phyloP scores from a whole-genome alignment of 2,329 filamentous ascomycete genomes.

The Colletotrichum sp. region DNA sequence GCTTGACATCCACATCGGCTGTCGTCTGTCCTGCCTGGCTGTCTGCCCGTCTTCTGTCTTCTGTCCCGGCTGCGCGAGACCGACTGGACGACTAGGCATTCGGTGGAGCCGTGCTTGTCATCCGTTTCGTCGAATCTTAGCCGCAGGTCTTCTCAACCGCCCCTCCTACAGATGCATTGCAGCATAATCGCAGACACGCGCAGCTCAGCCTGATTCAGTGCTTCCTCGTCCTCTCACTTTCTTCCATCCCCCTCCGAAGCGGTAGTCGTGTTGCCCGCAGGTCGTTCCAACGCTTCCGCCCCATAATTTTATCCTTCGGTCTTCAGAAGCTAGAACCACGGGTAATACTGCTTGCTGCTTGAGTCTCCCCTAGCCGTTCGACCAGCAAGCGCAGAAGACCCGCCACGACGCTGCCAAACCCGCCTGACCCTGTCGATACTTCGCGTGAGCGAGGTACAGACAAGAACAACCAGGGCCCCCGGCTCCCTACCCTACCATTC shows the following conservation, averaged over 20 bases:
- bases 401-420: background rate
- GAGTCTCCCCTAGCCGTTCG: background rate
- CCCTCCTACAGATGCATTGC: slow-evolving; percentile 9
- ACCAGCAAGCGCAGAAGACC: slow-evolving; percentile 10
- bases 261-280: slow-evolving; percentile 9
- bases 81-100: background rate
- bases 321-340: background rate
- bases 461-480: slow-evolving; percentile 15
- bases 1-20: background rate
- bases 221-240: background rate
- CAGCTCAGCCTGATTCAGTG: slow-evolving; percentile 15
- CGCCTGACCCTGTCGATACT: slow-evolving; percentile 13
- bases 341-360: background rate
- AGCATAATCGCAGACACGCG: slow-evolving; percentile 13
- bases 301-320: slow-evolving; percentile 13
- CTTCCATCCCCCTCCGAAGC: background rate
- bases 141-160: slow-evolving; percentile 16
- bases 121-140: slow-evolving; percentile 20
- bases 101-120: slow-evolving; percentile 14
- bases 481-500: slow-evolving; percentile 12
- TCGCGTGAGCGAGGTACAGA: slow-evolving; percentile 16
- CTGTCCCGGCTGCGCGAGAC: background rate
- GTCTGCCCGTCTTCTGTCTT: background rate
- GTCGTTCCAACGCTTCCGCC: background rate
- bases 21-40: background rate